Conservation (phyloP, 176 grass and related monocot genomes). For the Canna indica region DNA sequence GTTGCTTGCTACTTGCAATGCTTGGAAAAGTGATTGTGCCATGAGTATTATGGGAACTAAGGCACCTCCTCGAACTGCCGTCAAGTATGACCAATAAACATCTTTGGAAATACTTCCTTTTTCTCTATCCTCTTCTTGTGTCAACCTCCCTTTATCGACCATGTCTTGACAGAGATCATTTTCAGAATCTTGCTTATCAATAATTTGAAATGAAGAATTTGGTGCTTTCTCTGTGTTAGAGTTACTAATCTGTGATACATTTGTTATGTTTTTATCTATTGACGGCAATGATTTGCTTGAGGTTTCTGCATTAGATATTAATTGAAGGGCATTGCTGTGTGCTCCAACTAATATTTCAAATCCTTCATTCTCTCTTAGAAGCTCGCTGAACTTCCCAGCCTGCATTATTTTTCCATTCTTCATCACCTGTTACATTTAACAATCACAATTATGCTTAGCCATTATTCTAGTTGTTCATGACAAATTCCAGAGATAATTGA, state of each 20-base stretch:
- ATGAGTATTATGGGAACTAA: constrained; percentile 53
- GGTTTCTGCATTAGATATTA: constrained; percentile 58
- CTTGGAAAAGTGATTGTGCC: constrained; percentile 66
- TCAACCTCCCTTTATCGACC: constrained; percentile 63
- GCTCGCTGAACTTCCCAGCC: constrained; percentile 67
- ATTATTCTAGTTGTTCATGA: neutral
- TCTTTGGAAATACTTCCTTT: constrained; percentile 73
- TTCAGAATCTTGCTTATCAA: constrained; percentile 66
- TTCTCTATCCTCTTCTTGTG: constrained; percentile 84
- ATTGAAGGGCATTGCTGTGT: constrained; percentile 79
- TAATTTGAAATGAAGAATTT: constrained; percentile 42
- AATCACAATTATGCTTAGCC: neutral
- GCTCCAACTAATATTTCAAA: constrained; percentile 87
- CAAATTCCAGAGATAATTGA: neutral
- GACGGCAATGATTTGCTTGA: constrained; percentile 48
- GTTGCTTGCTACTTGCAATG: constrained; percentile 87
- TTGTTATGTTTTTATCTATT: constrained; percentile 19
- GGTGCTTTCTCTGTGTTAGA: constrained; percentile 35
- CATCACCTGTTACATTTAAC: constrained; percentile 61
- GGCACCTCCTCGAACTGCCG: constrained; percentile 48
- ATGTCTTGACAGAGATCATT: constrained; percentile 57
- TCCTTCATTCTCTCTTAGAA: constrained; percentile 64
- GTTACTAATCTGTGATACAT: constrained; percentile 34
- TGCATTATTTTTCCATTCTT: constrained; percentile 73
- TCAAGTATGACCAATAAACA: constrained; percentile 79